Conservation (phyloP, 2,329 filamentous ascomycete species). For the Exophiala spinifera region DNA sequence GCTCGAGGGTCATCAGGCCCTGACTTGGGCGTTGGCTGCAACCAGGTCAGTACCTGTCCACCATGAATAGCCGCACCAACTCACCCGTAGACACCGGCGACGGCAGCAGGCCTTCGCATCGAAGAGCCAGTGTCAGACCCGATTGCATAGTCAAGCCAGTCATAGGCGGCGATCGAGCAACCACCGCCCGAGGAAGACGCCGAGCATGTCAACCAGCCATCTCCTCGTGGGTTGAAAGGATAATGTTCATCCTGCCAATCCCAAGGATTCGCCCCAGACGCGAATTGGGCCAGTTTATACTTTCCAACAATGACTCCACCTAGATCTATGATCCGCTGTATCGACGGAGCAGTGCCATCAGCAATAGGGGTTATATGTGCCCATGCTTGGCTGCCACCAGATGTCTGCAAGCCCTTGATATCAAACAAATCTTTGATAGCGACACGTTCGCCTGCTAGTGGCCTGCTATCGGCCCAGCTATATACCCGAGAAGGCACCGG, state of each 20-base stretch:
- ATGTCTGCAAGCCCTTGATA: slow-evolving; percentile 21
- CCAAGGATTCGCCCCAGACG: slow-evolving; percentile 17
- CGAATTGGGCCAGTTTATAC: slow-evolving; percentile 22
- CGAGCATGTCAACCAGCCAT: slow-evolving; percentile 35
- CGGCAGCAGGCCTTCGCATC: slow-evolving; percentile 45
- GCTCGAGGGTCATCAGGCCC: slow-evolving; percentile 40
- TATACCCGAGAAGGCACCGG: slow-evolving; percentile 29
- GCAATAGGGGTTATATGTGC: slow-evolving; percentile 11
- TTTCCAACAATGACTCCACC: slow-evolving; percentile 22
- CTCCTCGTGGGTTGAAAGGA: slow-evolving; percentile 40
- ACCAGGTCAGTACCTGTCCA: neutral
- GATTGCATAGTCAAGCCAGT: slow-evolving; percentile 42
- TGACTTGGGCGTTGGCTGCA: slow-evolving; percentile 38
- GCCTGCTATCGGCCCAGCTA: slow-evolving; percentile 10
- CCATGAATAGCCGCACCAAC: slow-evolving; percentile 32
- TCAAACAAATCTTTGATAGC: slow-evolving; percentile 24
- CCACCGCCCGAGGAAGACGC: slow-evolving; percentile 30
- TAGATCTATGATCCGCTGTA: slow-evolving; percentile 21
- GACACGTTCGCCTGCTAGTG: slow-evolving; percentile 21
- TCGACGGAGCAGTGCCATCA: slow-evolving; percentile 14
- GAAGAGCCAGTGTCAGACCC: slow-evolving; percentile 46
- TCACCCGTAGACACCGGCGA: slow-evolving; percentile 44
- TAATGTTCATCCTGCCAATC: slow-evolving; percentile 37
- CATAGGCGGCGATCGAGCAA: slow-evolving; percentile 37
- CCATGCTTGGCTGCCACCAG: slow-evolving; percentile 20